phyloP scores from a whole-genome alignment of 2,329 filamentous ascomycete genomes.

The Colletotrichum lentis region DNA sequence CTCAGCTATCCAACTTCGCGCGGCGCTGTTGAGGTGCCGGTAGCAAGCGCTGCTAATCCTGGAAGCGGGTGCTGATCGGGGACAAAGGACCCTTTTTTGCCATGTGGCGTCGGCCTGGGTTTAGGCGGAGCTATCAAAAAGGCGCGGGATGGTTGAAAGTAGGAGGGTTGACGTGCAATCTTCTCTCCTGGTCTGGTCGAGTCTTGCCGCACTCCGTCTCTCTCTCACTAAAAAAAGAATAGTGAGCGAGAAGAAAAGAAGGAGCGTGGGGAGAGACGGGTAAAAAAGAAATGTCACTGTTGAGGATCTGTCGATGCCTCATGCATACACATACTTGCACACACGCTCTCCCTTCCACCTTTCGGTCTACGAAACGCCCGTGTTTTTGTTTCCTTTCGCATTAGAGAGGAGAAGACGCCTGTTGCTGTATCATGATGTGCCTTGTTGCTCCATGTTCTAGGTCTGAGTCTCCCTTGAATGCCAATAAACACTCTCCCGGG shows the following conservation, averaged over 20 bases:
- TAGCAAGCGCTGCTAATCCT: conserved; percentile 25
- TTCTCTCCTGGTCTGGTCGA: not conserved
- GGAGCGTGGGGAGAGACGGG: not conserved
- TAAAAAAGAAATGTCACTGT: not conserved
- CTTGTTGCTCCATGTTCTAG: not conserved
- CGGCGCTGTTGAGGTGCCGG: conserved; percentile 20
- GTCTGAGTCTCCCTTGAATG: conserved; percentile 33
- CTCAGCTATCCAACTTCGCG: conserved; percentile 5
- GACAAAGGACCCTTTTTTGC: conserved; percentile 23
- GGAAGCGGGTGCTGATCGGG: conserved; percentile 20
- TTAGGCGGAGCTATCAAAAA: conserved; percentile 10
- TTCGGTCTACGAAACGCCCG: not conserved
- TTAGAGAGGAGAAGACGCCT: not conserved
- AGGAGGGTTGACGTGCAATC: not conserved
- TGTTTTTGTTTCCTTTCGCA: conserved; percentile 2
- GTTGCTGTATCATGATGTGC: not conserved
- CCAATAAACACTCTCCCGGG: conserved; percentile 21
- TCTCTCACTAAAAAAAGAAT: not conserved
- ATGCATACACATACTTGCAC: not conserved
- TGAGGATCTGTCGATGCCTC: not conserved
- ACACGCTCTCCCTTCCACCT: not conserved
- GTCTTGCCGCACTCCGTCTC: not conserved
- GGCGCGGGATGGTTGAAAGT: not conserved
- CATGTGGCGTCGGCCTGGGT: conserved; percentile 25
- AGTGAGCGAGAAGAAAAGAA: not conserved